phyloP scores from a whole-genome alignment of 768 basidiomycete species.

The Termitomyces sp. region DNA sequence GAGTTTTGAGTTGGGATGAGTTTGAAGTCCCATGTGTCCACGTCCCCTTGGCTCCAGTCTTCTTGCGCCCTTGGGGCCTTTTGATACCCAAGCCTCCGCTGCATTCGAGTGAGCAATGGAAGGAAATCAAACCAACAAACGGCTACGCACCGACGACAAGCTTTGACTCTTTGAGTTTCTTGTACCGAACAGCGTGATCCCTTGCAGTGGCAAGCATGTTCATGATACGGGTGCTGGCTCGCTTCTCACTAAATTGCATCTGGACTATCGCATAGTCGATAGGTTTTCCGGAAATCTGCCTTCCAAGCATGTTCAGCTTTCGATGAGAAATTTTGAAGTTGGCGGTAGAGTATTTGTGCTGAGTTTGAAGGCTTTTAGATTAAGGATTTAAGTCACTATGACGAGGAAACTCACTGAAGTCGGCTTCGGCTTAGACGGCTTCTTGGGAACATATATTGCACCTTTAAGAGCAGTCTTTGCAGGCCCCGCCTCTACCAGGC shows the following conservation, averaged over 20 bases:
- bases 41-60: slow-evolving; percentile 81
- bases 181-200: slow-evolving; percentile 75
- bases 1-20: slow-evolving; percentile 70
- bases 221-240: slow-evolving; percentile 79
- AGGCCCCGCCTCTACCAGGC: neutral
- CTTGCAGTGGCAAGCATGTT: slow-evolving; percentile 85
- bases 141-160: slow-evolving; percentile 73
- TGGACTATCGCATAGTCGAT: slow-evolving; percentile 95
- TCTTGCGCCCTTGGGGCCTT: slow-evolving; percentile 59
- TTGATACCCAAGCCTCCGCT: slow-evolving; percentile 96
- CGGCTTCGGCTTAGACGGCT: slow-evolving; percentile 19
- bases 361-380: slow-evolving; percentile 2
- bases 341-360: slow-evolving; percentile 94
- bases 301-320: slow-evolving; percentile 84
- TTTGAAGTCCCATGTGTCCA: slow-evolving; percentile 70
- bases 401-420: slow-evolving; percentile 18
- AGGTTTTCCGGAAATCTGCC: slow-evolving; percentile 85
- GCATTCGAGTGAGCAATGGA: slow-evolving; percentile 2
- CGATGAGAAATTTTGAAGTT: slow-evolving; percentile 92
- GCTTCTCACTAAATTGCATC: slow-evolving; percentile 94
- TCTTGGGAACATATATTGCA: slow-evolving; percentile 8
- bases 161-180: slow-evolving; percentile 63
- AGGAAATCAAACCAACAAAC: neutral
- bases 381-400: neutral
- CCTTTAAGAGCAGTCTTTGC: neutral